phyloP scores from a whole-genome alignment of 306 rosid species.

The Morella rubra region DNA sequence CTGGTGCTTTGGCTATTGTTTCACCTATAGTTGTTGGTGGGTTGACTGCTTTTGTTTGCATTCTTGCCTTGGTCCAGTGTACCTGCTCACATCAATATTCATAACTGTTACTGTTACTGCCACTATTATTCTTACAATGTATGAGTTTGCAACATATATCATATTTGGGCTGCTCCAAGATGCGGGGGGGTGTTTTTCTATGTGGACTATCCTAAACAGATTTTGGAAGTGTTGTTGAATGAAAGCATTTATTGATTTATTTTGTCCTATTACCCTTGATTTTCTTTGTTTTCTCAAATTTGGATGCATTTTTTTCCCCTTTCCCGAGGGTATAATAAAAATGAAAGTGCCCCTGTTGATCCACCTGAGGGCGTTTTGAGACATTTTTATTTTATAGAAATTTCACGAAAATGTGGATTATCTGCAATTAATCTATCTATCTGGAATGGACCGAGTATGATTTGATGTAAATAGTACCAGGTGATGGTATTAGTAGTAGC shows the following conservation, averaged over 20 bases:
- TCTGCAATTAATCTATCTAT: background rate
- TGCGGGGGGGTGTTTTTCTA: background rate
- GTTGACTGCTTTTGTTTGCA: constrained; percentile 32
- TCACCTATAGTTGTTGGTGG: constrained; percentile 87
- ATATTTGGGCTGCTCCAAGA: background rate
- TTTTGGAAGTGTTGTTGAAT: background rate
- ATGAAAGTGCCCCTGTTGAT: too few relatives aligned
- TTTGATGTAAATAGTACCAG: background rate
- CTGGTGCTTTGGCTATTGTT: constrained; percentile 93
- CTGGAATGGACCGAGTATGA: background rate
- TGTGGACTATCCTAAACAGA: background rate
- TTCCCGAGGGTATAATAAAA: background rate
- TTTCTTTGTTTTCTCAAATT: background rate
- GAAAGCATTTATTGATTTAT: background rate
- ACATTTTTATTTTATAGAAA: too few relatives aligned
- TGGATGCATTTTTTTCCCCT: background rate
- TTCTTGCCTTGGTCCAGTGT: background rate
- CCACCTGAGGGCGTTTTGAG: background rate
- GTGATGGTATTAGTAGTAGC: background rate
- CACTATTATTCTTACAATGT: background rate
- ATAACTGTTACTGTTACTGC: background rate
- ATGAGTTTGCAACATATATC: background rate
- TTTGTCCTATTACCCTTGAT: background rate
- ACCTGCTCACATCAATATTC: background rate
- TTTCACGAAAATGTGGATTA: background rate